Evolutionary conservation across 2,329 filamentous ascomycete genomes (phyloP).

Genomic region (Trichoderma polysporum): DNA sequence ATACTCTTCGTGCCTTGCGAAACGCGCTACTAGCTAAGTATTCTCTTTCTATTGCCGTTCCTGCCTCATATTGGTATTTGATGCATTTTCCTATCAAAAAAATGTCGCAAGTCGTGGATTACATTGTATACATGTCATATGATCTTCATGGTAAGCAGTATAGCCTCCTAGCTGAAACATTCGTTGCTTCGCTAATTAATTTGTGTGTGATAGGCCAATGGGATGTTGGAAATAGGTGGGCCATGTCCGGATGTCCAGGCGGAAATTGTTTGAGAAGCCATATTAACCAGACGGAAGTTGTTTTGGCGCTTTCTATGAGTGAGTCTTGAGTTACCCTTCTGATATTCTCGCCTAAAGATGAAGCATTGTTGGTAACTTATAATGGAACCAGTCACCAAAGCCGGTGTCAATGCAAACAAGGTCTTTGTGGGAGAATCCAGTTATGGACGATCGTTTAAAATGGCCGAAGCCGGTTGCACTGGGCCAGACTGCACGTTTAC

Average conservation of each 20-base stretch:
- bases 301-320: constrained; percentile 36
- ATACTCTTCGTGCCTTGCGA: constrained; percentile 22
- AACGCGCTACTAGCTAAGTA: constrained; percentile 34
- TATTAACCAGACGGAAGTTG: constrained; percentile 40
- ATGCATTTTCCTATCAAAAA: constrained; percentile 36
- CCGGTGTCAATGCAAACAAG: constrained; percentile 28
- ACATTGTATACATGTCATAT: constrained; percentile 38
- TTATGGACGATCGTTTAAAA: constrained; percentile 16
- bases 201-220: constrained; percentile 19
- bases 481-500: constrained; percentile 18
- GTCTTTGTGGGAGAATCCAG: constrained; percentile 8
- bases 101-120: constrained; percentile 32
- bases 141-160: constrained; percentile 31
- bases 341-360: neutral
- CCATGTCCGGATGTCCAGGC: constrained; percentile 27
- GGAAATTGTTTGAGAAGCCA: constrained; percentile 39
- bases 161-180: neutral
- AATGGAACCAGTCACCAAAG: constrained; percentile 32
- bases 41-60: constrained; percentile 38
- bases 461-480: constrained; percentile 9
- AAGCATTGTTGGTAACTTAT: neutral
- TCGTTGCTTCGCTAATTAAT: neutral
- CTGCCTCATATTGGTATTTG: constrained; percentile 42
- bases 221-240: constrained; percentile 29
- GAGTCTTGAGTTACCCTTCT: neutral